These are phyloP conservation scores for Alliaria petiolata DNA, from an alignment of 345 rosid genomes.

Conservation along the genomic window DNA sequence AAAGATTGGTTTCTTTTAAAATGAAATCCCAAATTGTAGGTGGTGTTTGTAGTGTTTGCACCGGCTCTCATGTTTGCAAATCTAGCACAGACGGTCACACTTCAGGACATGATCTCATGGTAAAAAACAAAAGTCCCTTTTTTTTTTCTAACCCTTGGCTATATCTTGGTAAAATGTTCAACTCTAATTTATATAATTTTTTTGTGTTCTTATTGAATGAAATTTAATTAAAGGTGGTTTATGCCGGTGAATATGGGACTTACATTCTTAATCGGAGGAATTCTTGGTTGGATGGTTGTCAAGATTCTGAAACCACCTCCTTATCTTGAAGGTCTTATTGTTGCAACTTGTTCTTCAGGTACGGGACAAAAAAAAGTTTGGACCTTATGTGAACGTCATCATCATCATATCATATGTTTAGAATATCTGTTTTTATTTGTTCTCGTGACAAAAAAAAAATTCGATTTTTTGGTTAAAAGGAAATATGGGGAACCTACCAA, in stretches of 20 bases:
- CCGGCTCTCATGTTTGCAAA: slow-evolving; percentile 87
- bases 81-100: slow-evolving; percentile 78
- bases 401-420: neutral
- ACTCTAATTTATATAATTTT: neutral
- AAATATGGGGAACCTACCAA: slow-evolving; percentile 80
- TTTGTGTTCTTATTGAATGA: neutral
- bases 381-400: neutral
- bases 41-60: slow-evolving; percentile 74
- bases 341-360: slow-evolving; percentile 88
- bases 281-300: slow-evolving; percentile 83
- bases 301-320: slow-evolving; percentile 73
- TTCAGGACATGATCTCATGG: slow-evolving; percentile 87
- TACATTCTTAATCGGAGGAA: slow-evolving; percentile 73
- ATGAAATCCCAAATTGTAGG: slow-evolving; percentile 37
- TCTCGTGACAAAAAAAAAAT: no score
- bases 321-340: slow-evolving; percentile 74
- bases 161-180: neutral
- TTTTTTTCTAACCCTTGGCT: neutral
- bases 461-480: slow-evolving; percentile 34
- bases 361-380: neutral
- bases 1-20: neutral
- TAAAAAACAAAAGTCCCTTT: slow-evolving; percentile 10
- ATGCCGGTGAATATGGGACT: slow-evolving; percentile 89
- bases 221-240: slow-evolving; percentile 70
- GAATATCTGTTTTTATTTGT: neutral